Conservation (phyloP, 345 rosid genomes). For the Rhodamnia rubescens region DNA sequence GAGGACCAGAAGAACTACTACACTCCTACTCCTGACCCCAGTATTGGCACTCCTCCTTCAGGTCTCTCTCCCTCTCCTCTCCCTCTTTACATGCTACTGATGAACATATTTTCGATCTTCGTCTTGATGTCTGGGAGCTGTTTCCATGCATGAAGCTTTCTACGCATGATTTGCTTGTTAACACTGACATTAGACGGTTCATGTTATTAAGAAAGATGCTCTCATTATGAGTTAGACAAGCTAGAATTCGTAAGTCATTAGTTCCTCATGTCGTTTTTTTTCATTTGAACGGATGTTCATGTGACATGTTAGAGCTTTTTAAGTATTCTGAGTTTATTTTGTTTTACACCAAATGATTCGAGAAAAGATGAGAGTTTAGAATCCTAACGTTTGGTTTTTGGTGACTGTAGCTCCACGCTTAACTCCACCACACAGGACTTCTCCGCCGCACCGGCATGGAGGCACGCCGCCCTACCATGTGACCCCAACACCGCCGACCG, state of each 20-base stretch:
- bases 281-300: background rate
- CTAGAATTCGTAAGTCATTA: background rate
- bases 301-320: background rate
- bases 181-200: background rate
- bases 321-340: background rate
- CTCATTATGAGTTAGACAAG: background rate
- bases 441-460: background rate
- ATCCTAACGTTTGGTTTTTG: background rate
- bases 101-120: background rate
- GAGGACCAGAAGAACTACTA: slow-evolving; percentile 59
- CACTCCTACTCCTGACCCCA: slow-evolving; percentile 45
- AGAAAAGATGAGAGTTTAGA: background rate
- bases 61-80: background rate
- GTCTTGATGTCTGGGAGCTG: background rate
- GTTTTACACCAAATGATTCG: background rate
- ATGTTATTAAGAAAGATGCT: background rate
- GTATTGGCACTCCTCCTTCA: slow-evolving; percentile 37
- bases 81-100: background rate
- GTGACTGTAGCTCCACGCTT: slow-evolving; percentile 29
- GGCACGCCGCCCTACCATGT: slow-evolving; percentile 1
- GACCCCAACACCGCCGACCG: background rate
- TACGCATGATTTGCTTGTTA: background rate
- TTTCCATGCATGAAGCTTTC: background rate
- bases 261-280: background rate
- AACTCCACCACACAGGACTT: background rate